Evolutionary conservation across 768 basidiomycete species (phyloP), one percentile per base, ranked within the genome.

Genomic region (Neoboletus subvelutipes): DNA sequence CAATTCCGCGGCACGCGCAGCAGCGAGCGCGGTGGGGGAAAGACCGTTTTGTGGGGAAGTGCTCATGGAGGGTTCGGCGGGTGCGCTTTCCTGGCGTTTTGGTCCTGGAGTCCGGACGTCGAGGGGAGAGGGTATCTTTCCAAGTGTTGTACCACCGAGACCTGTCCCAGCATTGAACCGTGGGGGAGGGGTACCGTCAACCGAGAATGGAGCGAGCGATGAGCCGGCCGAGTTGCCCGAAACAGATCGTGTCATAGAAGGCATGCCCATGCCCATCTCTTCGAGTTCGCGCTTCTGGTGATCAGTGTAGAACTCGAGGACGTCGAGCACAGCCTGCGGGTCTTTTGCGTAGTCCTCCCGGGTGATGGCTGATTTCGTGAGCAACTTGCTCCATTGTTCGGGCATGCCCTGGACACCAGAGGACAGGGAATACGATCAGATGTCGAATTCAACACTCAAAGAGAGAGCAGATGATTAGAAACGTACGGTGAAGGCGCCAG

Each of bases 251-350:
- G 70, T 36, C 22, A 71, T 26, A 29, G 70, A 54, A 34, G 65
- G 54, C 63, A 69, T 66, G n/a, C 57, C 64, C 64, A 74, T 75
- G 4, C 76, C 70, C 67, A 81, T 75, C 42, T 86, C 84, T 65
- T 94, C 92, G 66, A 87, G 73, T 71, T 96, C 93, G n/a, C 93
- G 90, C 70, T 94, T 96, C 77, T 96, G 93, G 65, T 93, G 92
- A 71, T 96, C 94, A 13, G 95, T 98, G 73, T 98, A 99, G 76
- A 98, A 99, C 69, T 98, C 95, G 59, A 99, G 86, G 1, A 97
- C 96, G 59, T 98, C 96, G 18, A 98, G 81, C 15, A 99, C 96
- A 1, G 96, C 96, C 67, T 98, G 96, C 0, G 96, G 96, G 67
- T 99, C 90, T 69, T 90, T 91, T 5, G 92, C 94, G 56, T 98